Conservation (phyloP, 1,284 basidiomycete genomes). For the Fistulinella cinereoalba region DNA sequence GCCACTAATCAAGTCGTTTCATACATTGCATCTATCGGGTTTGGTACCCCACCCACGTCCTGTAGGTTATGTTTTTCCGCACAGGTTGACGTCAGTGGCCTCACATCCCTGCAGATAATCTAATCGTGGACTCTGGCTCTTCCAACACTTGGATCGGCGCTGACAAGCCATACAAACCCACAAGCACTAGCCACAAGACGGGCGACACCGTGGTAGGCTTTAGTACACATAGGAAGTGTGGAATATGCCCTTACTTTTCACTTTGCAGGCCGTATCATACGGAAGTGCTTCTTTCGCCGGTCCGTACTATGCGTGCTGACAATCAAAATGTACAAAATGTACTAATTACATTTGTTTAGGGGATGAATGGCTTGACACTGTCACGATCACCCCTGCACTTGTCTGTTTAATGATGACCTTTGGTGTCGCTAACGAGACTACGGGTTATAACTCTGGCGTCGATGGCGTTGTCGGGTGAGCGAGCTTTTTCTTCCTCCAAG, state of each 20-base stretch:
- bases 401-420: constrained; percentile 29
- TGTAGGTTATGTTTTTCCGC: constrained; percentile 42
- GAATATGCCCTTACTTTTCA: too few species aligned
- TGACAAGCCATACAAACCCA: constrained; percentile 40
- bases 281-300: too few species aligned
- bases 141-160: constrained; percentile 73
- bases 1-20: constrained; percentile 47
- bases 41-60: constrained; percentile 56
- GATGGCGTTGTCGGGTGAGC: constrained; percentile 18
- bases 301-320: too few species aligned
- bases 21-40: constrained; percentile 49
- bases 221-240: too few species aligned
- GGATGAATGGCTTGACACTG: constrained; percentile 25
- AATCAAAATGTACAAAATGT: not conserved
- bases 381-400: constrained; percentile 27
- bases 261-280: too few species aligned
- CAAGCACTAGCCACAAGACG: constrained; percentile 46
- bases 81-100: too few species aligned
- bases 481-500: not conserved
- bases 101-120: constrained; percentile 15
- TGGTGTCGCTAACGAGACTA: constrained; percentile 25
- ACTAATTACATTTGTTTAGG: constrained; percentile 1
- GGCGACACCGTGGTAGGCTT: constrained; percentile 45
- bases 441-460: constrained; percentile 17
- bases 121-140: too few species aligned